Percentiles rank a stretch among this genome's conserved stretches.
Conservation (phyloP, 2,329 filamentous ascomycete species). For the Alternaria brassicicola region DNA sequence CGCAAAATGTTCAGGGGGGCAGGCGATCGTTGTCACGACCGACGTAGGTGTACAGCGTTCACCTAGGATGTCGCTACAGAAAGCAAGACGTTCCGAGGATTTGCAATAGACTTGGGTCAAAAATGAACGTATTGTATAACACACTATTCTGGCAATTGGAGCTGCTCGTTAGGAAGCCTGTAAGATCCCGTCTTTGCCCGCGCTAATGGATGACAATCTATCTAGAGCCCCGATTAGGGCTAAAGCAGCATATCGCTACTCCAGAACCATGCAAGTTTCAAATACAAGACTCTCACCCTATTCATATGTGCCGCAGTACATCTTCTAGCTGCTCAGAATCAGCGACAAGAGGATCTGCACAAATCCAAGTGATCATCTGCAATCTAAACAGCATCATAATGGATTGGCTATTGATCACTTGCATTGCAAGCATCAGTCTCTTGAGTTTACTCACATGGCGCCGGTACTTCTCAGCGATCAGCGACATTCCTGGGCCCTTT, state of each 20-base stretch:
- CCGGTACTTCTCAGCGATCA: slow-evolving; percentile 57
- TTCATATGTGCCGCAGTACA: neutral
- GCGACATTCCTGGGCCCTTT: slow-evolving; percentile 53
- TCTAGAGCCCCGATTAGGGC: neutral
- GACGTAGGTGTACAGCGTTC: neutral
- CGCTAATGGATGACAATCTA: neutral
- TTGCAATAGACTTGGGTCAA: neutral
- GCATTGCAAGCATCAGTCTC: neutral
- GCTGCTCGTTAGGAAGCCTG: neutral
- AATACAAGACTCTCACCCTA: neutral
- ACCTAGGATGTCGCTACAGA: neutral
- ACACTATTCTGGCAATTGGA: neutral
- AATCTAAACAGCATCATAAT: neutral
- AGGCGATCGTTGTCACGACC: neutral
- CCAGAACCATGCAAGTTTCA: neutral
- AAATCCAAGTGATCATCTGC: neutral
- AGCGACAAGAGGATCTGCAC: neutral
- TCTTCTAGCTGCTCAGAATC: neutral
- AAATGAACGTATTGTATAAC: neutral
- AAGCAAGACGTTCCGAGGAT: neutral
- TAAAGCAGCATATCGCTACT: neutral
- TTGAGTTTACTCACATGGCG: slow-evolving; percentile 8
- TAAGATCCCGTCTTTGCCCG: neutral
- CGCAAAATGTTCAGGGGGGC: too few relatives aligned
- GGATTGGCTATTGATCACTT: neutral